Evolutionary conservation across 2,329 filamentous ascomycete genomes (phyloP), one percentile per base, ranked within the genome.

Genomic region (Penicillium freii): DNA sequence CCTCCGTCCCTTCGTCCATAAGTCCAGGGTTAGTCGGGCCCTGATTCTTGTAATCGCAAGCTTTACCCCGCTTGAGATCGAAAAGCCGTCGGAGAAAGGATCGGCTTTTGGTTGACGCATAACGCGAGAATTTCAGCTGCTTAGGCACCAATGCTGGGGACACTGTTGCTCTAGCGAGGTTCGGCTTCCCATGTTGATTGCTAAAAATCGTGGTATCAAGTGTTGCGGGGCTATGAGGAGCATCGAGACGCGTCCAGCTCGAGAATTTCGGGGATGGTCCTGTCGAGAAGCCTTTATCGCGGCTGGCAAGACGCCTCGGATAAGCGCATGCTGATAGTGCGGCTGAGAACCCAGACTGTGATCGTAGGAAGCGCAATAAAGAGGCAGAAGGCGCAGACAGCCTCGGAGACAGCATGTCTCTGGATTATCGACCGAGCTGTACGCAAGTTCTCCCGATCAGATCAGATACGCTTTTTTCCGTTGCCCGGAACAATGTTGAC

Each of bases 341-440:
- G 53, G 76, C 70, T 54, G 70, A 77, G 72, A 82, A 79, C 65
- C 89, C 82, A 62, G 88, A 85, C 73, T 92, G 90, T 53, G 80
- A 84, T 64, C 85, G 86, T 62, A 94, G 81, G 72, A 90, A 93
- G 64, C 86, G 86, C 61, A 94, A 80, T 21, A 93, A 82, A 43
- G 74, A 75, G 56, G 75, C 70, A 52, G 84, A 86, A 47, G 84
- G 84, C 62, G 73, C 77, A 51, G 69, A 71, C 43, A 73, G 67
- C 65, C 71, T 75, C 54, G 68, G 63, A 60, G 72, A 69, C 63
- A 76, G 68, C 75, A 77, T 77, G 65, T 72, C 73, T 68, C 73
- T 69, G 49, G 17, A 43, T 57, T 36, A 43, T 44, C 29, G 53
- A 44, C 36, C 23, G n/a, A 53, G 43, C 49, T 42, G 27, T 46